Evolutionary conservation across 1,284 basidiomycete genomes (phyloP).

Genomic region (Microbotryomycetes sp.): DNA sequence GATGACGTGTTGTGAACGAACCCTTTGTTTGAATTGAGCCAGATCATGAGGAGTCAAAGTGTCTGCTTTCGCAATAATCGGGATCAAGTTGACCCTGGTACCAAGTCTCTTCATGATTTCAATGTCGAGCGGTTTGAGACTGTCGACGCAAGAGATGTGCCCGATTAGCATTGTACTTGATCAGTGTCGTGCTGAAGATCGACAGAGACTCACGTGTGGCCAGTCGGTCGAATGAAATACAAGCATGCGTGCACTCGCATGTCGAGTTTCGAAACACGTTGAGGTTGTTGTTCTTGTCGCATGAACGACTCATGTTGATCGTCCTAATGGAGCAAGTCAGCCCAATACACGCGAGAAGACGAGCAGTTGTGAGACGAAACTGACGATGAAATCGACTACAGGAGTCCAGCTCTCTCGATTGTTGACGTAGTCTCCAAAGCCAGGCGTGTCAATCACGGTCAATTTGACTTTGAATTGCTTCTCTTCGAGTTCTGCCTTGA

Average conservation of each 20-base stretch:
- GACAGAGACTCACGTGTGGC: conserved; percentile 71
- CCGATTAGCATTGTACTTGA: background rate
- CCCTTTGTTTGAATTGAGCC: conserved; percentile 83
- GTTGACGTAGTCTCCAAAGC: conserved; percentile 99
- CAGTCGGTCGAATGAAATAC: conserved; percentile 94
- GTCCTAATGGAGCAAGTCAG: conserved; percentile 48
- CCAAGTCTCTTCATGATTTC: conserved; percentile 98
- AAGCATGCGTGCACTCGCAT: conserved; percentile 93
- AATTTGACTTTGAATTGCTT: conserved; percentile 99
- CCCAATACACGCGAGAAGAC: no score
- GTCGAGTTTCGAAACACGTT: conserved; percentile 87
- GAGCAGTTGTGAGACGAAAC: background rate
- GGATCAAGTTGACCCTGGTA: conserved; percentile 92
- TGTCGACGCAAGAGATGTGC: conserved; percentile 40
- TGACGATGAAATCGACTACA: conserved; percentile 87
- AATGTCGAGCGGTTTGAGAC: conserved; percentile 94
- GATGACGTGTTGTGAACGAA: conserved; percentile 45
- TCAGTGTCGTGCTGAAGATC: background rate
- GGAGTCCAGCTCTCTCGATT: conserved; percentile 98
- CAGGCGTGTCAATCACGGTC: conserved; percentile 96
- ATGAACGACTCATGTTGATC: conserved; percentile 99
- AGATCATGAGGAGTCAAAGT: conserved; percentile 92
- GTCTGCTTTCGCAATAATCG: conserved; percentile 95
- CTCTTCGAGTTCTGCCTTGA: conserved; percentile 79
- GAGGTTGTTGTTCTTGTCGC: conserved; percentile 98